These are phyloP conservation scores for Lodderomyces metapsilosis DNA, from an alignment of 1,139 yeast genomes.

Conservation along the genomic window DNA sequence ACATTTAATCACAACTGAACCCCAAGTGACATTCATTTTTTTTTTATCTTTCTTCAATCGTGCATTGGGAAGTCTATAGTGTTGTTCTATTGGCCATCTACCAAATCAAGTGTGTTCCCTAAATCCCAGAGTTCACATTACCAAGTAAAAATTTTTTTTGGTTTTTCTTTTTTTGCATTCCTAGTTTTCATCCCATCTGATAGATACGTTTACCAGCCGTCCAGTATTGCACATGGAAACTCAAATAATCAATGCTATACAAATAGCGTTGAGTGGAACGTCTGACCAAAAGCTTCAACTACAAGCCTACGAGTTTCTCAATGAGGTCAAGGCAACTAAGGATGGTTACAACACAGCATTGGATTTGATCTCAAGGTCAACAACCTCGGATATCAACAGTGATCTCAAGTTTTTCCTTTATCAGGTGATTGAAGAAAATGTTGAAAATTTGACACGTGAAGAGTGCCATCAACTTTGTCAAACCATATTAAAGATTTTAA, in stretches of 20 bases:
- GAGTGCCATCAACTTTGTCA: conserved; percentile 47
- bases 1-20: neutral
- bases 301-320: conserved; percentile 83
- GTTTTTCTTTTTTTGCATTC: too few species aligned
- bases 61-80: too few species aligned
- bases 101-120: too few species aligned
- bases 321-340: conserved; percentile 68
- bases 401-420: conserved; percentile 72
- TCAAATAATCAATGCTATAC: conserved; percentile 92
- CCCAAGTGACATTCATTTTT: neutral
- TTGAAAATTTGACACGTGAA: conserved; percentile 46
- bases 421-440: conserved; percentile 73
- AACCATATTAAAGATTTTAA: conserved; percentile 39
- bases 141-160: too few species aligned
- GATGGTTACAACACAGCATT: conserved; percentile 82
- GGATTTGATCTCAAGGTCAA: conserved; percentile 36
- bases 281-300: conserved; percentile 66
- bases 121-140: too few species aligned
- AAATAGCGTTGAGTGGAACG: conserved; percentile 80
- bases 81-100: too few species aligned
- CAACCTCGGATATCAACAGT: conserved; percentile 32
- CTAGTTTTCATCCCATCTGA: too few species aligned
- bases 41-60: too few species aligned
- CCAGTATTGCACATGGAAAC: conserved; percentile 80
- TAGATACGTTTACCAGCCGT: too few species aligned